phyloP scores from a whole-genome alignment of 306 rosid genomes.

The Prunus kanzakura region DNA sequence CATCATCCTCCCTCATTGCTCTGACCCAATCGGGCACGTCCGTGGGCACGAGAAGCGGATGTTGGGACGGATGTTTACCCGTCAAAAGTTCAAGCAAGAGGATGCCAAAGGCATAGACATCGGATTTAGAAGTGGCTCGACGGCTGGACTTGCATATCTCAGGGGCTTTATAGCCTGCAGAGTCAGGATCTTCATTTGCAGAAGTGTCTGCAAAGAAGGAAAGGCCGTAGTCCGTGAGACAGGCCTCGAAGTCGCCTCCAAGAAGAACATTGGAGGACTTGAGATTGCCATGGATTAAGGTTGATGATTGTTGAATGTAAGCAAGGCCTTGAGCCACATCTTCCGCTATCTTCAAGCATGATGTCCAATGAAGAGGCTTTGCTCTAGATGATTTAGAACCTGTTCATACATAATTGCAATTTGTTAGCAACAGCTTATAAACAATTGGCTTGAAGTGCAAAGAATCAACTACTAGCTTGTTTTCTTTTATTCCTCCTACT shows the following conservation, averaged over 20 bases:
- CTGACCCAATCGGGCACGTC: conserved; percentile 82
- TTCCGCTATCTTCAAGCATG: conserved; percentile 94
- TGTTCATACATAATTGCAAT: conserved; percentile 30
- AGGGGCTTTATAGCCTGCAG: conserved; percentile 66
- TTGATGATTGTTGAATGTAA: conserved; percentile 70
- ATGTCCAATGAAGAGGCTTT: conserved; percentile 96
- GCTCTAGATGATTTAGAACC: conserved; percentile 84
- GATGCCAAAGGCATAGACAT: conserved; percentile 73
- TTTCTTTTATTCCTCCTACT: no score
- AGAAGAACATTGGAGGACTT: conserved; percentile 87
- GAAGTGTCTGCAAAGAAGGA: conserved; percentile 50
- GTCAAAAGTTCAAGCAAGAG: conserved; percentile 88
- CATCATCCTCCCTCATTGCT: conserved; percentile 72
- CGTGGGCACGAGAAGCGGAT: conserved; percentile 64
- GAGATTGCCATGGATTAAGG: conserved; percentile 71
- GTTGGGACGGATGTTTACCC: conserved; percentile 80
- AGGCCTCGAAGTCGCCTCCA: conserved; percentile 84
- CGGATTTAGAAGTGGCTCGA: conserved; percentile 57
- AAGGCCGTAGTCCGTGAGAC: conserved; percentile 75
- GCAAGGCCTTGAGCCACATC: conserved; percentile 91
- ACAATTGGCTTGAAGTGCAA: background rate
- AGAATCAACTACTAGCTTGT: no score
- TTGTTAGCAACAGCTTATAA: background rate
- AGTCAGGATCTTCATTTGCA: conserved; percentile 51
- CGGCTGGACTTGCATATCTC: conserved; percentile 60